Conservation (phyloP, 345 rosid species). For the Camelina laxa region DNA sequence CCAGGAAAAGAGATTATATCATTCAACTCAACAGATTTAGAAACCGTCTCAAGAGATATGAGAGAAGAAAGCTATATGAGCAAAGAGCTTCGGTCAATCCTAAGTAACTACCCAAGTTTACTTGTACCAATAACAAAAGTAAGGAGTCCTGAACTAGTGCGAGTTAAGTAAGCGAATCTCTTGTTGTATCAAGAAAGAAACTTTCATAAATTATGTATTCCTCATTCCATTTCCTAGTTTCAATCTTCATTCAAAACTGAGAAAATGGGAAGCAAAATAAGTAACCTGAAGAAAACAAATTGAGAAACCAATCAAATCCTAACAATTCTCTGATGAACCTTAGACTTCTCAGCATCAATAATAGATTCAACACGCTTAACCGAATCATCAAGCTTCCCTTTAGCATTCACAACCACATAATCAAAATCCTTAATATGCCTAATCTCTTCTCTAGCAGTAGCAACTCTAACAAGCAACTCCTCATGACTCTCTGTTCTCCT, state of each 20-base stretch:
- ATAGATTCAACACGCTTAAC: slow-evolving; percentile 72
- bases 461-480: slow-evolving; percentile 71
- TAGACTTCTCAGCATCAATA: slow-evolving; percentile 91
- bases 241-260: slow-evolving; percentile 15
- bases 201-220: neutral
- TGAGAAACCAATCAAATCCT: slow-evolving; percentile 45
- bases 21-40: too few relatives aligned
- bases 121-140: too few relatives aligned
- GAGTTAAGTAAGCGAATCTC: neutral
- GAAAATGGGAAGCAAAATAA: slow-evolving; percentile 11
- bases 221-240: neutral
- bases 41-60: too few relatives aligned
- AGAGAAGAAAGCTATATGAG: too few relatives aligned
- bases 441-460: slow-evolving; percentile 81
- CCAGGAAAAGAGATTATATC: too few relatives aligned
- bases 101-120: too few relatives aligned
- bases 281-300: slow-evolving; percentile 4
- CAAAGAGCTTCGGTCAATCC: too few relatives aligned
- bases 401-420: slow-evolving; percentile 76
- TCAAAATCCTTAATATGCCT: slow-evolving; percentile 64
- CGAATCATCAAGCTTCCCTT: slow-evolving; percentile 73
- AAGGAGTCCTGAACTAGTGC: too few relatives aligned
- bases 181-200: neutral
- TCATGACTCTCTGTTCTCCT: slow-evolving; percentile 79
- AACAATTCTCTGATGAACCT: slow-evolving; percentile 63